Base-by-base conservation (phyloP, 2,329 filamentous ascomycete species). In the Thelonectria blattea region DNA sequence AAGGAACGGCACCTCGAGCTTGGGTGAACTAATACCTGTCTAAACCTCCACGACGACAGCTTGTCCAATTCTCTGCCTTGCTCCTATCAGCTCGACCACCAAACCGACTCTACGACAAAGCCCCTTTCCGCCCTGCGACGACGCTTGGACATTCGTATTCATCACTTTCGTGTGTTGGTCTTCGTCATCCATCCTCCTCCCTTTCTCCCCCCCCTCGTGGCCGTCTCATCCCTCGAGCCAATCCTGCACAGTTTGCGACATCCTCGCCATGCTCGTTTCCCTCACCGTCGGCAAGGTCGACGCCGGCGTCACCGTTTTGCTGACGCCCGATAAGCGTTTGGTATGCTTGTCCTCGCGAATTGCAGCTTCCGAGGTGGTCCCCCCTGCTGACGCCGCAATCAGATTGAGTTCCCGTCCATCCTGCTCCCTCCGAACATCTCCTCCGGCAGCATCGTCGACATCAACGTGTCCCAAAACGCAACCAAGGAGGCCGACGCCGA, bases 371-470 rank as follows among this genome's bases (percentile, higher is more conserved):
- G 10, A 24, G 8, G 15, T 17, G 39, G 3, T n/a, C 14, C 3
- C 37, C 15, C 52, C 27, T 49, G 10, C 34, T 45, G 22, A 22
- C 37, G n/a, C 46, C 54, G 56, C 69, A 56, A 62, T 39, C 76
- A 98, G 94, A 98, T 99, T 76, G 95, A 99, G 76, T 99, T 99
- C 74, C 95, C 95, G 37, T 98, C 95, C 48, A 97, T 99, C 67
- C 91, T 99, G 51, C 89, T 99, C 15, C 95, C 95, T 2, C 91
- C 91, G 64, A 93, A 97, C 75, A 99, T 99, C 77, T 89, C 92
- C 63, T 97, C 93, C 15, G 95, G 95, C 69, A 96, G 91, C 75
- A 98, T 99, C 72, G 95, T 99, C 76, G 95, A 99, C 78, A 98
- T 99, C 78, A 93, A 92, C 63, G 95, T 99, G 68, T 84, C 90